Conservation (phyloP, 768 basidiomycete genomes). For the Termitomyces sp. region DNA sequence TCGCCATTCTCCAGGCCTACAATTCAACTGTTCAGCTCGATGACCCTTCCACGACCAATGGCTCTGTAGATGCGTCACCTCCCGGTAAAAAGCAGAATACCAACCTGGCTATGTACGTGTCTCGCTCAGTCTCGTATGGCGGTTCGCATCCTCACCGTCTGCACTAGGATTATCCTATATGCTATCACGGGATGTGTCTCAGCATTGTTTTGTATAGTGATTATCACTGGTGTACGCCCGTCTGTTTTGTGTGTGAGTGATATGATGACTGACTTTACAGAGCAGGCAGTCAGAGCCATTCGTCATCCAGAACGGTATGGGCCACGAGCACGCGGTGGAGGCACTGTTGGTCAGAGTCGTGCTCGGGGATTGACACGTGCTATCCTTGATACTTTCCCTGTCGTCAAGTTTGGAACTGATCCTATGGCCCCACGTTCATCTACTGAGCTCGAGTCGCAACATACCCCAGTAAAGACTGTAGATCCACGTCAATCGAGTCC, state of each 20-base stretch:
- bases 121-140: conserved; percentile 1
- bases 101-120: conserved; percentile 71
- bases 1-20: conserved; percentile 63
- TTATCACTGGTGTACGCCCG: conserved; percentile 71
- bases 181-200: conserved; percentile 89
- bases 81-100: conserved; percentile 32
- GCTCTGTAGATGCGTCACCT: conserved; percentile 15
- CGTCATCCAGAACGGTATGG: conserved; percentile 92
- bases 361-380: conserved; percentile 87
- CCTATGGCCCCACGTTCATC: neutral
- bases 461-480: conserved; percentile 19
- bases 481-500: conserved; percentile 15
- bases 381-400: conserved; percentile 92
- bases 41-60: conserved; percentile 20
- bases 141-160: conserved; percentile 4
- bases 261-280: conserved; percentile 8
- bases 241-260: neutral
- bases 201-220: conserved; percentile 78
- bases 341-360: conserved; percentile 54
- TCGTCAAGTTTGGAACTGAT: conserved; percentile 73
- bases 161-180: conserved; percentile 73
- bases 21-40: conserved; percentile 47
- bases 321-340: conserved; percentile 48
- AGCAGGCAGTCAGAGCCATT: conserved; percentile 73
- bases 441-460: neutral